A percentile compares a stretch with the other conserved stretches of the same genome.
Evolutionary conservation across 169 alveolate species (phyloP).

Genomic region (Eimeria necatrix): DNA sequence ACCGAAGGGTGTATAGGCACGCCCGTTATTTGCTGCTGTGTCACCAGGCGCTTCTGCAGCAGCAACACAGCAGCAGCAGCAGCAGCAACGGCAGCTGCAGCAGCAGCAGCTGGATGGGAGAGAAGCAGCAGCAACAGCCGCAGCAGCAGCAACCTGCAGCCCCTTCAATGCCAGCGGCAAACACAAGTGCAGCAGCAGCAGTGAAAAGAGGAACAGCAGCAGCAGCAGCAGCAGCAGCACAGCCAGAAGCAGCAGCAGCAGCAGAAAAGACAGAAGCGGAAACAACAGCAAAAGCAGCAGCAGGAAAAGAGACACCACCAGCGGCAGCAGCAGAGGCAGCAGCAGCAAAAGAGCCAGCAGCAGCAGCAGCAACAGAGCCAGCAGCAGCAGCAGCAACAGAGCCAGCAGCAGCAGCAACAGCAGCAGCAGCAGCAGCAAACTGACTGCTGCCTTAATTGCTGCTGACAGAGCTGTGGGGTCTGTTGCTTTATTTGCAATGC

Average conservation of each 20-base stretch:
- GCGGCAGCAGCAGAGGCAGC: background rate
- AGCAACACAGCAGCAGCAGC: background rate
- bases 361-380: background rate
- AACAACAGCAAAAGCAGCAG: too few relatives aligned
- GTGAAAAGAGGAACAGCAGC: too few relatives aligned
- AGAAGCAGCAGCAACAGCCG: conserved; percentile 20
- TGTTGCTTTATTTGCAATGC: background rate
- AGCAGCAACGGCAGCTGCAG: background rate
- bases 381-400: background rate
- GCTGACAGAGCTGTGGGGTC: conserved; percentile 26
- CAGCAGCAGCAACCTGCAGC: conserved; percentile 15
- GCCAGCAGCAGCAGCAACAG: background rate
- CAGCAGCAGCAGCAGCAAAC: conserved; percentile 36
- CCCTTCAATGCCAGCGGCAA: too few relatives aligned
- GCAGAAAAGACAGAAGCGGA: too few relatives aligned
- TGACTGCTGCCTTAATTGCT: conserved; percentile 14
- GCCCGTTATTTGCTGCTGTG: background rate
- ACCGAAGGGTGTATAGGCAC: background rate
- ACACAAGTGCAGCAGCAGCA: too few relatives aligned
- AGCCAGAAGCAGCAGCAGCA: background rate
- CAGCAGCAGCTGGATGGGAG: too few relatives aligned
- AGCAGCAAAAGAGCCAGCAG: background rate
- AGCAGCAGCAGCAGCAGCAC: background rate
- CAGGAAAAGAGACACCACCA: background rate
- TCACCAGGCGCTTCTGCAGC: conserved; percentile 37